phyloP scores from a whole-genome alignment of 2,329 filamentous ascomycete species.

The Thielaviopsis musarum region DNA sequence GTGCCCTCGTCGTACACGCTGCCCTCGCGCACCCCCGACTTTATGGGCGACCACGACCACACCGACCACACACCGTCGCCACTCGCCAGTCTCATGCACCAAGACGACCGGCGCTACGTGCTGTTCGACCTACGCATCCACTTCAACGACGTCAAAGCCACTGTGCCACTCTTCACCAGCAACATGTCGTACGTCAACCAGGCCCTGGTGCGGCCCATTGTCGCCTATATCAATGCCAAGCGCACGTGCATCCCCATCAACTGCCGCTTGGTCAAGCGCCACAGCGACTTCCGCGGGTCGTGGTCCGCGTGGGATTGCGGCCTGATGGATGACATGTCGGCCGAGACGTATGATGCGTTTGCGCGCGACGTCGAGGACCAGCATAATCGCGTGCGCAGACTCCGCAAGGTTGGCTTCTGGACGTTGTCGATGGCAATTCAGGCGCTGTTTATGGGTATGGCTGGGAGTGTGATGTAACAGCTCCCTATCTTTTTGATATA shows the following conservation, averaged over 20 bases:
- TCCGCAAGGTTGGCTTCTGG: slow-evolving; percentile 96
- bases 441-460: slow-evolving; percentile 87
- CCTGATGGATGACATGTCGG: slow-evolving; percentile 81
- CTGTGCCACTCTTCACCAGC: slow-evolving; percentile 79
- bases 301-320: slow-evolving; percentile 93
- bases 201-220: slow-evolving; percentile 83
- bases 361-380: slow-evolving; percentile 80
- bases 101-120: slow-evolving; percentile 58
- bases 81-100: slow-evolving; percentile 12
- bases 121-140: slow-evolving; percentile 93
- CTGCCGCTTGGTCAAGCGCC: slow-evolving; percentile 82
- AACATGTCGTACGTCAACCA: slow-evolving; percentile 94
- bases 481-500: background rate
- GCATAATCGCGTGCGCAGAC: slow-evolving; percentile 65
- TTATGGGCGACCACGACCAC: slow-evolving; percentile 12
- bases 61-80: slow-evolving; percentile 4
- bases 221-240: slow-evolving; percentile 94
- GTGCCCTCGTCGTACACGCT: slow-evolving; percentile 9
- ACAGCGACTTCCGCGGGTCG: slow-evolving; percentile 79
- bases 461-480: slow-evolving; percentile 50
- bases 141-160: slow-evolving; percentile 84
- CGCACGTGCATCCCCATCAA: slow-evolving; percentile 90
- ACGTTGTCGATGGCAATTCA: slow-evolving; percentile 83
- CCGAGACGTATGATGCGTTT: slow-evolving; percentile 90
- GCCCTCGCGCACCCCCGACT: slow-evolving; percentile 5